Evolutionary conservation across 345 rosid genomes (phyloP), one percentile per base, ranked within the genome.

Genomic region (Brassica incana): DNA sequence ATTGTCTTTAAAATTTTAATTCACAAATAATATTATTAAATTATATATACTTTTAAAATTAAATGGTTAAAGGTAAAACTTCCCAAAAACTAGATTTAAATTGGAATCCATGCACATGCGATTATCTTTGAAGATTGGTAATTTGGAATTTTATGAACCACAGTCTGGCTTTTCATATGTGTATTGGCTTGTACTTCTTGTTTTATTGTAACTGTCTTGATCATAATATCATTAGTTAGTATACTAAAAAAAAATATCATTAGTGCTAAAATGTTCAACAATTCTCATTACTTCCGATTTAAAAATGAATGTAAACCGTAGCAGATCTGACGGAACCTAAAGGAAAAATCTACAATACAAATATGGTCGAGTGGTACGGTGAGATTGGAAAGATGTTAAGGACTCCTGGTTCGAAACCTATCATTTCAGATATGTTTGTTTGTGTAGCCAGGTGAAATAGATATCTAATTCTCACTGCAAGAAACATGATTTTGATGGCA

Each of bases 31-130:
- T 43, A 2, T 48, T 3, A 12, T 48, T 10, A 3, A 48, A 3
- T 12, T 4, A 48, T 0, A n/a, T 15, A 54, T n/a, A 56, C 18
- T 14, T 52, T 52, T n/a, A n/a, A n/a, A 16, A 8, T 52, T 7
- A 52, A 3, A 12, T 43, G 8, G 16, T 20, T n/a, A 7, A 29
- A 20, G 16, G 18, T 56, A 11, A 32, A 29, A 5, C 63, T 9
- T 59, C 11, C 30, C 12, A 20, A 8, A 20, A 20, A 36, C 5
- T 4, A 59, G 14, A 8, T 8, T 9, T 73, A 30, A 32, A 65
- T 5, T 20, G 25, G 67, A 43, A 76, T 69, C 62, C 15, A 76
- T 68, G 61, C 74, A 76, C 75, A 69, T 77, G 75, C 18, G 18
- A 69, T 14, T 62, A 7, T 32, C 25, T 48, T 33, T 59, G 56